A percentile compares a stretch with the other conserved stretches of the same genome.
Evolutionary conservation across 257 asterid genomes (phyloP).

Genomic region (Eucommia ulmoides): DNA sequence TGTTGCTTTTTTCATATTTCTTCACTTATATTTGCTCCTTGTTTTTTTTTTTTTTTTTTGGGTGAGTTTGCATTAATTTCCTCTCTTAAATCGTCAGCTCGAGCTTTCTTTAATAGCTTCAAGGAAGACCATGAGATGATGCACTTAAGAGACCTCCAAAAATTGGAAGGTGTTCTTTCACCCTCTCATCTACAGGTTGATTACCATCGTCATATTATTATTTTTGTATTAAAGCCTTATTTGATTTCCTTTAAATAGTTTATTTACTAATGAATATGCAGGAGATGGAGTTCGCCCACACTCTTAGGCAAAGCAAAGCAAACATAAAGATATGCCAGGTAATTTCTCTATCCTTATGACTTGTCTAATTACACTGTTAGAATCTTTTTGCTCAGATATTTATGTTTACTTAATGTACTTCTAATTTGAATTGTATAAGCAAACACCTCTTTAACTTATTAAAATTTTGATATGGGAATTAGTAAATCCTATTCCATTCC

Average conservation of each 20-base stretch:
- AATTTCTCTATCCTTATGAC: slow-evolving; percentile 13
- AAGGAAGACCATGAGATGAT: slow-evolving; percentile 94
- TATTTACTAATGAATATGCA: slow-evolving; percentile 13
- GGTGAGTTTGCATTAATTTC: too few relatives aligned
- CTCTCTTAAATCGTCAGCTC: slow-evolving; percentile 38
- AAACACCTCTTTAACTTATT: too few relatives aligned
- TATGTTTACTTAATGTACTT: too few relatives aligned
- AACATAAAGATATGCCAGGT: slow-evolving; percentile 89
- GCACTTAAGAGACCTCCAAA: slow-evolving; percentile 85
- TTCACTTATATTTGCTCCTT: too few relatives aligned
- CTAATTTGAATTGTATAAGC: too few relatives aligned
- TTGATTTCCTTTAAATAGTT: too few relatives aligned
- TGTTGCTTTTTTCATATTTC: slow-evolving; percentile 3
- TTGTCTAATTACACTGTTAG: too few relatives aligned
- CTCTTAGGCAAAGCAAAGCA: slow-evolving; percentile 83
- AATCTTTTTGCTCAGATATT: too few relatives aligned
- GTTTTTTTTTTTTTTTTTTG: too few relatives aligned
- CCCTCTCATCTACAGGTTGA: slow-evolving; percentile 90
- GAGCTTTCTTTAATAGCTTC: slow-evolving; percentile 74
- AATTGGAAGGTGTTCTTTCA: slow-evolving; percentile 88
- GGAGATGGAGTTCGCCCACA: slow-evolving; percentile 98
- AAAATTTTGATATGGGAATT: too few relatives aligned
- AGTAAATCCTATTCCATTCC: too few relatives aligned
- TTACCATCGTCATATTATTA: slow-evolving; percentile 18
- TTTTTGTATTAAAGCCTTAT: too few relatives aligned